phyloP scores from a whole-genome alignment of 192 early-diverging fungal species.

The Coemansia sp. region DNA sequence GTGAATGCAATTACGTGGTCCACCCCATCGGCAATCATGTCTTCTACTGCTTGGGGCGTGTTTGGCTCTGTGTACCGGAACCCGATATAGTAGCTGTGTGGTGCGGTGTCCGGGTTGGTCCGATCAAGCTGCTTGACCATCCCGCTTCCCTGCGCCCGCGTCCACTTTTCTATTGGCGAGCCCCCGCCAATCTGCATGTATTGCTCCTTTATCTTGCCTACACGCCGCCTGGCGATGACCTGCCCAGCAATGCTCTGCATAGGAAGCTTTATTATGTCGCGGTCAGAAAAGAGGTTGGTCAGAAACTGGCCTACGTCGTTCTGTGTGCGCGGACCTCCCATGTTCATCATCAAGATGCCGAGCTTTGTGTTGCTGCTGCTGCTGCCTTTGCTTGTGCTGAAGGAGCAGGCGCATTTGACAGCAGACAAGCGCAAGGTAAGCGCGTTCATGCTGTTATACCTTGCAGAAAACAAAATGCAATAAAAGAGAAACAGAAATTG shows the following conservation, averaged over 20 bases:
- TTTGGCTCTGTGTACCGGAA: constrained; percentile 89
- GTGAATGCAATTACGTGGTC: constrained; percentile 85
- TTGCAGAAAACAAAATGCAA: not conserved
- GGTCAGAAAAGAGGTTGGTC: constrained; percentile 80
- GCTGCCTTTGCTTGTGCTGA: constrained; percentile 9
- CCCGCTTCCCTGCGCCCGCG: constrained; percentile 74
- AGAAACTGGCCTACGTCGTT: constrained; percentile 81
- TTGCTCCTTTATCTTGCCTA: constrained; percentile 83
- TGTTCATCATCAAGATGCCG: constrained; percentile 87
- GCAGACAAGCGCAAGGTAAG: not conserved
- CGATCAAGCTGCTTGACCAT: constrained; percentile 76
- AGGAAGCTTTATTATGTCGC: constrained; percentile 89
- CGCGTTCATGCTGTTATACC: not conserved
- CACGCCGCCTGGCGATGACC: constrained; percentile 78
- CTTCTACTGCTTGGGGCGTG: constrained; percentile 67
- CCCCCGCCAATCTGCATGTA: constrained; percentile 94
- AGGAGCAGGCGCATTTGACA: constrained; percentile 6
- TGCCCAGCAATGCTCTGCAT: constrained; percentile 69
- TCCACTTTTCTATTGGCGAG: constrained; percentile 91
- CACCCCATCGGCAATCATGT: constrained; percentile 81
- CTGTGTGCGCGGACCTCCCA: constrained; percentile 84
- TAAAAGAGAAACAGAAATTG: not conserved
- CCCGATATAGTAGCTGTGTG: constrained; percentile 88
- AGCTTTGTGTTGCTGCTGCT: constrained; percentile 45
- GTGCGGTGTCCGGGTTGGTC: constrained; percentile 73